A percentile compares a stretch with the other conserved stretches of the same genome.
phyloP scores from a whole-genome alignment of 495 filamentous ascomycete species.

The Aspergillus avenaceus region DNA sequence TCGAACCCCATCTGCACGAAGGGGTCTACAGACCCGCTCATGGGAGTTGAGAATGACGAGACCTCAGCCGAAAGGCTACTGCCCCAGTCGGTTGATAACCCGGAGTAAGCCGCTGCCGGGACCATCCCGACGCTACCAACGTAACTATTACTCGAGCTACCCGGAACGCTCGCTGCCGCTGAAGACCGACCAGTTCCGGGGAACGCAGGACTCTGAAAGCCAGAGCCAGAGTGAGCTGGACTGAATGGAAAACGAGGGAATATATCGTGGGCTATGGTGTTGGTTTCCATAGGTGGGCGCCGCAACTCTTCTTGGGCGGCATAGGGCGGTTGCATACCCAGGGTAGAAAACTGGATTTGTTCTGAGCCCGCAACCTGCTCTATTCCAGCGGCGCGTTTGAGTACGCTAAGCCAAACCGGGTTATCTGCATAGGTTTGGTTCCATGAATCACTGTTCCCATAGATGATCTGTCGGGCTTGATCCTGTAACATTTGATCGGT shows the following conservation, averaged over 20 bases:
- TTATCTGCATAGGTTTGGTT: slow-evolving; percentile 72
- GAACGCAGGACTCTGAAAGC: slow-evolving; percentile 34
- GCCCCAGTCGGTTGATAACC: slow-evolving; percentile 36
- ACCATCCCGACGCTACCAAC: slow-evolving; percentile 33
- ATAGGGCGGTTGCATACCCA: slow-evolving; percentile 41
- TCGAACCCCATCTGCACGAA: slow-evolving; percentile 44
- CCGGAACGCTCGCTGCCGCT: slow-evolving; percentile 30
- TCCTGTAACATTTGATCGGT: slow-evolving; percentile 60
- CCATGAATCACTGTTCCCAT: slow-evolving; percentile 63
- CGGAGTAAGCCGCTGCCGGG: slow-evolving; percentile 23
- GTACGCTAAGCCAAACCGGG: slow-evolving; percentile 56
- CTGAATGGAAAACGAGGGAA: slow-evolving; percentile 25
- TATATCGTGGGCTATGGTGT: slow-evolving; percentile 22
- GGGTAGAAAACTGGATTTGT: slow-evolving; percentile 29
- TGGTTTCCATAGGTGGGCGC: slow-evolving; percentile 27
- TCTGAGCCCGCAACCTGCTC: slow-evolving; percentile 28
- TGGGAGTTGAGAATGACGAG: slow-evolving; percentile 30
- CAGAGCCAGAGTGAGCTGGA: slow-evolving; percentile 25
- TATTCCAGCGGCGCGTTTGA: slow-evolving; percentile 63
- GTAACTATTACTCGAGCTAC: slow-evolving; percentile 39
- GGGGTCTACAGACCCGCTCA: slow-evolving; percentile 27
- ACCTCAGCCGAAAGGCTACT: slow-evolving; percentile 30
- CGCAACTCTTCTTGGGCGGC: slow-evolving; percentile 29
- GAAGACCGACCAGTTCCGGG: slow-evolving; percentile 34
- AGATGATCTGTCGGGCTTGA: slow-evolving; percentile 61